Evolutionary conservation across 2,329 filamentous ascomycete genomes (phyloP).

Genomic region (Cadophora sp.): DNA sequence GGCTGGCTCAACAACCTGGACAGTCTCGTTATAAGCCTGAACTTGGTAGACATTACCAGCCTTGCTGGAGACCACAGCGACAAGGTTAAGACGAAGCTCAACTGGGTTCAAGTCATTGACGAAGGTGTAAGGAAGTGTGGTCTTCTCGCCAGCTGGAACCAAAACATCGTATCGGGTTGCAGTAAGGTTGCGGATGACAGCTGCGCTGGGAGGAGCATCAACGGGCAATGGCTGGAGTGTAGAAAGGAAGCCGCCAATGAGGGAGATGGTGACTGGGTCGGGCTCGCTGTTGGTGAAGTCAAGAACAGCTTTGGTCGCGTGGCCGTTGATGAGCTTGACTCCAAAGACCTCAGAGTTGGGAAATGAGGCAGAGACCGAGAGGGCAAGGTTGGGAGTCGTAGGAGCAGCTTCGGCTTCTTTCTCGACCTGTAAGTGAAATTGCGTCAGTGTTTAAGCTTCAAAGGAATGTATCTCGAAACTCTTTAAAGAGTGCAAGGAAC

Average conservation of each 20-base stretch:
- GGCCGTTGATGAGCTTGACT: constrained; percentile 93
- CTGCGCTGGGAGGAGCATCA: constrained; percentile 54
- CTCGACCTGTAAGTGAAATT: constrained; percentile 33
- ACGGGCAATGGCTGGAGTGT: constrained; percentile 59
- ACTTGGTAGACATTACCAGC: constrained; percentile 77
- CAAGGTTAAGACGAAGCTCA: constrained; percentile 80
- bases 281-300: constrained; percentile 86
- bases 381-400: constrained; percentile 59
- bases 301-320: constrained; percentile 81
- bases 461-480: constrained; percentile 7
- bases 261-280: constrained; percentile 73
- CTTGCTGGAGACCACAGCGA: constrained; percentile 73
- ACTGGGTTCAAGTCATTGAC: constrained; percentile 91
- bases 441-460: constrained; percentile 1
- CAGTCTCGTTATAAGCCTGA: constrained; percentile 80
- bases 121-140: constrained; percentile 83
- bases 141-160: constrained; percentile 77
- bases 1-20: constrained; percentile 87
- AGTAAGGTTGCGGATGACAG: constrained; percentile 85
- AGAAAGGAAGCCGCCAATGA: constrained; percentile 78
- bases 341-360: constrained; percentile 79
- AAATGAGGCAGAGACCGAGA: constrained; percentile 69
- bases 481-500: not conserved
- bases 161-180: constrained; percentile 74
- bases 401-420: constrained; percentile 37